Conservation (phyloP, 2,329 filamentous ascomycete species). For the Epichloe brachyelytri region DNA sequence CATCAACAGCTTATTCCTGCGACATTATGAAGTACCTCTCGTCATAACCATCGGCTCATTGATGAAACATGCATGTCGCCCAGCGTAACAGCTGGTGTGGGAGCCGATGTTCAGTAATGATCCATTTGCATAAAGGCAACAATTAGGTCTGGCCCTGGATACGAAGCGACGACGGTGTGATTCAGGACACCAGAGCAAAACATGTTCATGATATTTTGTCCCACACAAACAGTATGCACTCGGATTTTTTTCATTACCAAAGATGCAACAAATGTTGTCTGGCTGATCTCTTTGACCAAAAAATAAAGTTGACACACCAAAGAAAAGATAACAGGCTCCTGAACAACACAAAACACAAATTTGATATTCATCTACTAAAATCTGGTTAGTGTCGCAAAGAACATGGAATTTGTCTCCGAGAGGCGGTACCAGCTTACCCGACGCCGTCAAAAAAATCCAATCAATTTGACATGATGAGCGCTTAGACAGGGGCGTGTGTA, state of each 20-base stretch:
- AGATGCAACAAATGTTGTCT: neutral
- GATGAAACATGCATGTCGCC: too few species aligned
- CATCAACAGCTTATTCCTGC: too few species aligned
- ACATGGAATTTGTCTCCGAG: neutral
- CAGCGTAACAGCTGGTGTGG: too few species aligned
- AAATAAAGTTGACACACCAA: neutral
- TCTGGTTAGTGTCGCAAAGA: neutral
- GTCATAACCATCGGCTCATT: too few species aligned
- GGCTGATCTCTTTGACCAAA: neutral
- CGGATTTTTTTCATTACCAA: neutral
- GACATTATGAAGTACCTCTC: too few species aligned
- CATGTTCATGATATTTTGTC: too few species aligned
- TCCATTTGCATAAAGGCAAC: too few species aligned
- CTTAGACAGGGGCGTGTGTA: constrained; percentile 46
- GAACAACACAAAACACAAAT: neutral
- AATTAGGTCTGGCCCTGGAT: too few species aligned
- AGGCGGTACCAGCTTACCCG: neutral
- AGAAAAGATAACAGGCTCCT: neutral
- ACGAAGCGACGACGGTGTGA: too few species aligned
- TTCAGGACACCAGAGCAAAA: too few species aligned
- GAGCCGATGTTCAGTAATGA: too few species aligned
- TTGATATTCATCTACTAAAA: neutral
- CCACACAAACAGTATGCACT: too few species aligned
- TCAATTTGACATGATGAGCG: neutral
- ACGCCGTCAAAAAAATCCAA: neutral